Conservation (phyloP, 2,329 filamentous ascomycete species). For the Penicillium sp. region DNA sequence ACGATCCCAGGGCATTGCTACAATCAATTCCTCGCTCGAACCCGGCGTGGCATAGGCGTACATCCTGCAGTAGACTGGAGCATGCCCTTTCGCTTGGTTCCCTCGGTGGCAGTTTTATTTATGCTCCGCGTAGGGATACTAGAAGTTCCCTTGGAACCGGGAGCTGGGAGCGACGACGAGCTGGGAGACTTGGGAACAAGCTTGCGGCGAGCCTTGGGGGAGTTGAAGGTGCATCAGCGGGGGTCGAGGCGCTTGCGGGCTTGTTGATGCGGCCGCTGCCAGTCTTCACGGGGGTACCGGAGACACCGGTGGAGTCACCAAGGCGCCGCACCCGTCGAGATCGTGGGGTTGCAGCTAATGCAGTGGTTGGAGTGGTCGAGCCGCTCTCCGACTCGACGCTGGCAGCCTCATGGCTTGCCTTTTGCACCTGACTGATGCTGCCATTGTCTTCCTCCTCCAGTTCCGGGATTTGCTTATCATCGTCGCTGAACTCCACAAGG, state of each 20-base stretch:
- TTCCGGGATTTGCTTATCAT: conserved; percentile 9
- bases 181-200: conserved; percentile 33
- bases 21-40: conserved; percentile 28
- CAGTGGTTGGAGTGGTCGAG: conserved; percentile 15
- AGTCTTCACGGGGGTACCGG: conserved; percentile 22
- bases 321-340: conserved; percentile 31
- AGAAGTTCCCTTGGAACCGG: conserved; percentile 14
- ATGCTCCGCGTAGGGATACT: conserved; percentile 18
- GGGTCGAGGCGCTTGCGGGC: conserved; percentile 13
- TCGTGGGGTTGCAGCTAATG: conserved; percentile 25
- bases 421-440: conserved; percentile 18
- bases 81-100: conserved; percentile 26
- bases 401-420: conserved; percentile 5
- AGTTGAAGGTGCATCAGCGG: conserved; percentile 19
- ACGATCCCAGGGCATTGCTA: neutral
- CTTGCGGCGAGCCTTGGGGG: conserved; percentile 33
- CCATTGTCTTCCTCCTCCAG: conserved; percentile 10
- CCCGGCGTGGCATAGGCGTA: conserved; percentile 33
- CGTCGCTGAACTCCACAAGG: conserved; percentile 35
- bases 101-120: conserved; percentile 14
- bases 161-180: conserved; percentile 14
- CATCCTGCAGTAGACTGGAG: conserved; percentile 34
- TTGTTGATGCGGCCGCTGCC: conserved; percentile 20
- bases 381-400: conserved; percentile 14
- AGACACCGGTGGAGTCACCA: conserved; percentile 23